Conservation (phyloP, 2,329 filamentous ascomycete genomes). For the Laburnicola sp. region DNA sequence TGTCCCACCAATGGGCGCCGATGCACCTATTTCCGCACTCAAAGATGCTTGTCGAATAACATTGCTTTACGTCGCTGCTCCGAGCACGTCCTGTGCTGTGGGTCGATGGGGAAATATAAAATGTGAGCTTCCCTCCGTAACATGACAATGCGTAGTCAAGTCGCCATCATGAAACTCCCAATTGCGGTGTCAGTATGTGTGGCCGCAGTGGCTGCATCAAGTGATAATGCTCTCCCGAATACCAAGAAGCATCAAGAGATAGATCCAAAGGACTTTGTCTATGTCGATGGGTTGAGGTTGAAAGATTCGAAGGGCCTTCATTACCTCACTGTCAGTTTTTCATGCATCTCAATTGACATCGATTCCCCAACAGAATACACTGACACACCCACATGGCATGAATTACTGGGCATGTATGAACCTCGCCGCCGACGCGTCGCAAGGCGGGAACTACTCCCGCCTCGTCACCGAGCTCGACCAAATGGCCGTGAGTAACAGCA, state of each 20-base stretch:
- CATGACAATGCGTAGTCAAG: not conserved
- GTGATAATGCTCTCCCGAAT: not conserved
- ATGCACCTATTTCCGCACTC: not conserved
- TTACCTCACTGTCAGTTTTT: constrained; percentile 39
- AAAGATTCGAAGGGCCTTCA: constrained; percentile 41
- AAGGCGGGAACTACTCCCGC: constrained; percentile 44
- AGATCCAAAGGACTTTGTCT: constrained; percentile 40
- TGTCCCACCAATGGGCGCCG: too few relatives aligned
- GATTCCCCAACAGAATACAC: not conserved
- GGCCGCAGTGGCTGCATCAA: not conserved
- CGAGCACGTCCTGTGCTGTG: not conserved
- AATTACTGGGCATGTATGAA: constrained; percentile 51
- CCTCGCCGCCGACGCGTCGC: constrained; percentile 39
- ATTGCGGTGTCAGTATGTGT: not conserved
- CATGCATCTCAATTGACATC: not conserved
- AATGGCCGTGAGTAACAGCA: constrained; percentile 30
- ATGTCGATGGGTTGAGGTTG: constrained; percentile 39
- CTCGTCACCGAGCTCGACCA: constrained; percentile 46
- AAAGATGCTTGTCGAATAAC: not conserved
- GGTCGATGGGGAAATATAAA: not conserved
- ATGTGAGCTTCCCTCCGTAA: not conserved
- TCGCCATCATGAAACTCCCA: not conserved
- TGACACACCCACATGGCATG: constrained; percentile 27
- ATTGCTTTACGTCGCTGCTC: not conserved
- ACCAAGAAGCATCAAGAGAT: constrained; percentile 18